Percentiles rank a stretch among this genome's conserved stretches.
Conservation (phyloP, 352 stramenopile species). For the Saprolegnia parasitica region DNA sequence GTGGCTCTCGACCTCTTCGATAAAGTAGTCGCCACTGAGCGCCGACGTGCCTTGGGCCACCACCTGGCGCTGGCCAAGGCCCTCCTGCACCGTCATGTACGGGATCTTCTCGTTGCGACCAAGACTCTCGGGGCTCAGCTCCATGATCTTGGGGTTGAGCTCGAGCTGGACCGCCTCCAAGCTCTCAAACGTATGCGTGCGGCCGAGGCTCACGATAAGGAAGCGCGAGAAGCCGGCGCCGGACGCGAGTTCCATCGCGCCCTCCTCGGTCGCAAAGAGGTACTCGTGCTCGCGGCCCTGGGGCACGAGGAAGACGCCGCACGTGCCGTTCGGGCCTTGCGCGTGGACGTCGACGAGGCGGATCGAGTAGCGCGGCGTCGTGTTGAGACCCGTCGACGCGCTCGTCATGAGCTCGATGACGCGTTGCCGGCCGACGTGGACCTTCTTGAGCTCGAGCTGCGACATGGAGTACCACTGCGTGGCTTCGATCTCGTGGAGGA, state of each 20-base stretch:
- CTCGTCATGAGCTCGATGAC: slow-evolving; percentile 50
- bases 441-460: slow-evolving; percentile 41
- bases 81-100: slow-evolving; percentile 67
- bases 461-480: slow-evolving; percentile 62
- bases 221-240: slow-evolving; percentile 65
- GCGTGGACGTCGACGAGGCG: slow-evolving; percentile 50
- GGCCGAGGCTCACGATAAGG: slow-evolving; percentile 60
- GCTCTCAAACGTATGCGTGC: slow-evolving; percentile 57
- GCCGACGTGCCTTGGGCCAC: slow-evolving; percentile 46
- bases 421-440: slow-evolving; percentile 49
- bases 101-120: slow-evolving; percentile 48
- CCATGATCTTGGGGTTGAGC: slow-evolving; percentile 59
- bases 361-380: slow-evolving; percentile 50
- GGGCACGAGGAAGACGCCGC: slow-evolving; percentile 69
- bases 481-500: slow-evolving; percentile 51
- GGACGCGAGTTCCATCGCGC: slow-evolving; percentile 50
- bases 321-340: slow-evolving; percentile 49
- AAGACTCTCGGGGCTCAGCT: slow-evolving; percentile 51
- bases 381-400: slow-evolving; percentile 30
- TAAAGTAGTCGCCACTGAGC: slow-evolving; percentile 59
- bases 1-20: slow-evolving; percentile 60
- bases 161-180: slow-evolving; percentile 66
- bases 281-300: slow-evolving; percentile 78
- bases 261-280: slow-evolving; percentile 71
- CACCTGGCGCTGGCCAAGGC: slow-evolving; percentile 53